phyloP scores from a whole-genome alignment of 306 rosid species.

The Oxytropis ochrocephala region DNA sequence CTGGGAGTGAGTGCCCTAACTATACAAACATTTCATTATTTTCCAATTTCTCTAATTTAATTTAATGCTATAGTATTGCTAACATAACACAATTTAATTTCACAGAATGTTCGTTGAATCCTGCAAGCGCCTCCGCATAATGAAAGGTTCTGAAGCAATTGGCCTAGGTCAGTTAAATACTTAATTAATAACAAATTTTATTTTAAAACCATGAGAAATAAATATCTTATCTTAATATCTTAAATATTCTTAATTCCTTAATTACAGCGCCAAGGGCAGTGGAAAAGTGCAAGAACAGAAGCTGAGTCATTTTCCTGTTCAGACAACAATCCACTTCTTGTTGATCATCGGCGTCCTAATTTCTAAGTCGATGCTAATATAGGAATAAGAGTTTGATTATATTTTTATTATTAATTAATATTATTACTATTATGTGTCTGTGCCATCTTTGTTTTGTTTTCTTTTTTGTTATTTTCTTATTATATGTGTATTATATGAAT shows the following conservation, averaged over 20 bases:
- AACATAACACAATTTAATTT: not conserved
- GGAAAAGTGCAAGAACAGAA: slow-evolving; percentile 80
- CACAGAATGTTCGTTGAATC: slow-evolving; percentile 69
- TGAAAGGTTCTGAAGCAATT: slow-evolving; percentile 87
- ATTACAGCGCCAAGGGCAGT: slow-evolving; percentile 79
- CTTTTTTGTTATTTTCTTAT: not conserved
- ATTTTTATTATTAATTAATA: not conserved
- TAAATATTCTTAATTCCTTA: not conserved
- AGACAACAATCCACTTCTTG: not conserved
- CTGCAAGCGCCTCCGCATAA: slow-evolving; percentile 72
- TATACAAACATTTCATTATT: not conserved
- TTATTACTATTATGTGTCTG: slow-evolving; percentile 20
- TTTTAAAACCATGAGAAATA: not conserved
- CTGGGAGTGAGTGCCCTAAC: slow-evolving; percentile 61
- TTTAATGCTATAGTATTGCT: too few relatives aligned
- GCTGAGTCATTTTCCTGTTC: slow-evolving; percentile 9
- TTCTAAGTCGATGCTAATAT: slow-evolving; percentile 27
- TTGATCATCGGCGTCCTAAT: not conserved
- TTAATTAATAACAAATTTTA: too few relatives aligned
- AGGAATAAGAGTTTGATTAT: slow-evolving; percentile 30
- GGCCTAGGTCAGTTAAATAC: slow-evolving; percentile 48
- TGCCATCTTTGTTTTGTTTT: not conserved
- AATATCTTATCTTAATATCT: not conserved
- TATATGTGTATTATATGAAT: slow-evolving; percentile 30
- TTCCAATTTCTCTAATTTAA: not conserved